phyloP scores from a whole-genome alignment of 2,329 filamentous ascomycete genomes.

The Botrytis sinoallii region DNA sequence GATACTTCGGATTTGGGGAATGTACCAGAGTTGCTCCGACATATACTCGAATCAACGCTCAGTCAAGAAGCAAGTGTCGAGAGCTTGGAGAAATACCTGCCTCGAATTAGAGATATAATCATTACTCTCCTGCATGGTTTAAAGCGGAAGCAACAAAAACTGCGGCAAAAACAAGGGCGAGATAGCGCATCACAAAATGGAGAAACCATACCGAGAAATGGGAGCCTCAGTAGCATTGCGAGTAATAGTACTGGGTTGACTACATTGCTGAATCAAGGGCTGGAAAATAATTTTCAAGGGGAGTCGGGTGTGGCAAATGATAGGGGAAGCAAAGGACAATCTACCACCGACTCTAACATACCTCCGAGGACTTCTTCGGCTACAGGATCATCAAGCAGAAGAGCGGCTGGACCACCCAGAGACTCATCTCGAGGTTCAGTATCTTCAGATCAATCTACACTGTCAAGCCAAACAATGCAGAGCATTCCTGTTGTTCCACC shows the following conservation, averaged over 20 bases:
- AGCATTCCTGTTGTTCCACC: conserved; percentile 72
- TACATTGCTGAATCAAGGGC: conserved; percentile 56
- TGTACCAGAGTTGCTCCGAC: conserved; percentile 84
- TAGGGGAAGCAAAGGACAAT: conserved; percentile 23
- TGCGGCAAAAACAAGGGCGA: conserved; percentile 62
- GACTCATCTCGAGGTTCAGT: conserved; percentile 52
- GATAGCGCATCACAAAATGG: conserved; percentile 40
- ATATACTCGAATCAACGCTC: conserved; percentile 90
- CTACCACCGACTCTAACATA: conserved; percentile 40
- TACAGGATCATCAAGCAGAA: conserved; percentile 24
- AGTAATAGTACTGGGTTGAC: conserved; percentile 58
- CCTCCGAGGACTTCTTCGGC: conserved; percentile 45
- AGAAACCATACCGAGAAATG: conserved; percentile 41
- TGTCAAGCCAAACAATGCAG: conserved; percentile 75
- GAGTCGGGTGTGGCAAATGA: conserved; percentile 25
- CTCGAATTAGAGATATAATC: conserved; percentile 95
- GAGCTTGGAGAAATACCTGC: conserved; percentile 90
- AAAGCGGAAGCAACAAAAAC: conserved; percentile 92
- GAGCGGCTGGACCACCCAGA: conserved; percentile 38
- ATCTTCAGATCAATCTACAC: conserved; percentile 60
- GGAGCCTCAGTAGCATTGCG: conserved; percentile 56
- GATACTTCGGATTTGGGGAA: conserved; percentile 93
- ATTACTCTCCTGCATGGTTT: conserved; percentile 94
- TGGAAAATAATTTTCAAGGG: conserved; percentile 31
- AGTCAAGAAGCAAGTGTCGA: conserved; percentile 94